Conservation (phyloP, 352 stramenopile genomes). For the Phytopythium kandeliae region DNA sequence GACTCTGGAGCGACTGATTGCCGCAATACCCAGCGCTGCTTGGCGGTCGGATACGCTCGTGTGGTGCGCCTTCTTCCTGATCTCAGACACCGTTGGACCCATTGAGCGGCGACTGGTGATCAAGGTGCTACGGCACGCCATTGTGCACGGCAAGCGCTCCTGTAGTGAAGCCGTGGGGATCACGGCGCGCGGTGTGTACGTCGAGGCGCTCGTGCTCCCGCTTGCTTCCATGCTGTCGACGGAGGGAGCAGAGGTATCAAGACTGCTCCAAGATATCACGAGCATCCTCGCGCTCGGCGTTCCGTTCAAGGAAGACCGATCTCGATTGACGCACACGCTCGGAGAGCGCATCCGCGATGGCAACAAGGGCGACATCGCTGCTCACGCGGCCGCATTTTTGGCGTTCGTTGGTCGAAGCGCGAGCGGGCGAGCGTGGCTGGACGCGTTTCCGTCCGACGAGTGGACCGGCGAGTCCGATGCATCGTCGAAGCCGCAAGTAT, state of each 20-base stretch:
- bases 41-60: slow-evolving; percentile 34
- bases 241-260: slow-evolving; percentile 17
- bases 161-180: not conserved
- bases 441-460: slow-evolving; percentile 22
- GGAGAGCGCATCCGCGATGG: slow-evolving; percentile 7
- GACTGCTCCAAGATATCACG: slow-evolving; percentile 35
- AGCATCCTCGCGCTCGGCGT: slow-evolving; percentile 16
- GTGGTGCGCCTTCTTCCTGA: slow-evolving; percentile 31
- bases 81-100: slow-evolving; percentile 14
- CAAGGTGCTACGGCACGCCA: slow-evolving; percentile 15
- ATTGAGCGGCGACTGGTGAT: slow-evolving; percentile 45
- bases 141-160: slow-evolving; percentile 18
- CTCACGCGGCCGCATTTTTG: slow-evolving; percentile 28
- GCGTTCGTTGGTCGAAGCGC: slow-evolving; percentile 18
- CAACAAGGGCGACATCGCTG: slow-evolving; percentile 12
- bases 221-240: slow-evolving; percentile 38
- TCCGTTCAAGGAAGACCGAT: slow-evolving; percentile 8
- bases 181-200: slow-evolving; percentile 27
- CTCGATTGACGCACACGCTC: not conserved
- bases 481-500: not conserved
- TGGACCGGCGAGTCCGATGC: not conserved
- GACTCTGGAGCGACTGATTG: slow-evolving; percentile 27
- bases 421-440: slow-evolving; percentile 25
- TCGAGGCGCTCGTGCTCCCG: slow-evolving; percentile 53
- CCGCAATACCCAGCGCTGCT: slow-evolving; percentile 15